These are phyloP conservation scores for Talaromyces sp. DNA, from an alignment of 2,329 filamentous ascomycete genomes.

Conservation along the genomic window DNA sequence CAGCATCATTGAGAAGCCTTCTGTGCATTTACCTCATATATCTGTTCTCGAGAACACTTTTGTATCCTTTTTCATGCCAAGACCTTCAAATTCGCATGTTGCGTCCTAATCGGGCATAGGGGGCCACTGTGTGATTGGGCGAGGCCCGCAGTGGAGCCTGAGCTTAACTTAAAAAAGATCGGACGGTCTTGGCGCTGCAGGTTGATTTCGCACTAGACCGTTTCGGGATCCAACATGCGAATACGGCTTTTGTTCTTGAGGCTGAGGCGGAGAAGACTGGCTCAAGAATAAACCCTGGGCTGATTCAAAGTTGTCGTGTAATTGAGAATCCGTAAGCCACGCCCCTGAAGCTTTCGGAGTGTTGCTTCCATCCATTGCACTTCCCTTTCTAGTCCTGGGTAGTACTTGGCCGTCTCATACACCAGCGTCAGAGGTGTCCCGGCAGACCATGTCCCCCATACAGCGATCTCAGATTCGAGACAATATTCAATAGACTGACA, in stretches of 20 bases:
- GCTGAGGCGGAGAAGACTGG: not conserved
- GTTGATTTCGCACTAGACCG: not conserved
- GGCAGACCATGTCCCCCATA: conserved; percentile 19
- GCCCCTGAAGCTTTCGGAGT: conserved; percentile 16
- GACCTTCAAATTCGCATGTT: conserved; percentile 13
- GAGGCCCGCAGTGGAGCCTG: not conserved
- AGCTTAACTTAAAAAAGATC: not conserved
- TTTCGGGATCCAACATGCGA: conserved; percentile 16
- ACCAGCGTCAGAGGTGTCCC: conserved; percentile 18
- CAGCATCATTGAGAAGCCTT: not conserved
- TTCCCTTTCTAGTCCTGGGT: conserved; percentile 16
- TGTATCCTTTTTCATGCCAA: not conserved
- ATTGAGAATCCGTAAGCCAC: conserved; percentile 18
- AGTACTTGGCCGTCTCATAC: conserved; percentile 18
- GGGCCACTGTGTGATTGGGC: not conserved
- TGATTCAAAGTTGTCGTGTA: conserved; percentile 18
- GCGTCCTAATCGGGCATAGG: conserved; percentile 16
- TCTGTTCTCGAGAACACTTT: not conserved
- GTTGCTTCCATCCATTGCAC: conserved; percentile 21
- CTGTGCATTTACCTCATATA: not conserved
- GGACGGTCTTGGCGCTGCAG: not conserved
- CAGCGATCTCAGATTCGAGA: conserved; percentile 26
- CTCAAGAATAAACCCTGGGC: not conserved
- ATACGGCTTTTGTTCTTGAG: not conserved
- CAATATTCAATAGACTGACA: conserved; percentile 39